Base-by-base conservation (phyloP, 306 rosid genomes). In the Sophora flavescens region DNA sequence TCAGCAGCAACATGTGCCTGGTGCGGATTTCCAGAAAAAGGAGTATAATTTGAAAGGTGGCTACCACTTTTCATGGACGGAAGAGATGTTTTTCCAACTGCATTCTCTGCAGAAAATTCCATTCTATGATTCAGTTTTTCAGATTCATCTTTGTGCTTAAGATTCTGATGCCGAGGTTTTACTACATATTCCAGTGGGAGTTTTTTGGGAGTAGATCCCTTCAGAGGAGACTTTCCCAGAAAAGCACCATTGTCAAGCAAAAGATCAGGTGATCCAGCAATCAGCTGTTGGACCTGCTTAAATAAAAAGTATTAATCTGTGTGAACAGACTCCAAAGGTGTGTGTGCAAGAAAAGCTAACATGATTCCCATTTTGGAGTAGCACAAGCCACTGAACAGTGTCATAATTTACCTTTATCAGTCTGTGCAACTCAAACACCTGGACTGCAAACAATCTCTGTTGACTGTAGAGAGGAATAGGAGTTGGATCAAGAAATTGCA, bases 51-150 rank as follows among this genome's bases (percentile, higher is more conserved):
- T 76, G 95, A 76, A 72, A 80, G 84, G 84, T 89, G 96, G 62
- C 86, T 83, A 70, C 84, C 83, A 32, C 75, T 80, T 83, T 84
- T 84, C 63, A 87, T 79, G 0, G 93, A 84, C 14, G 90, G 80
- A 75, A 85, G 78, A 79, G 90, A 79, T 63, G 90, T 82, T 82
- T 89, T 93, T 45, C 84, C 97, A 67, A 93, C 93, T 11, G 93
- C 93, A 83, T 91, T 96, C 84, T 93, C 98, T 10, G 98, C 97
- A 33, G 93, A 96, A 75, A 82, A 77, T 75, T 91, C 99, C 83
- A 87, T 81, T 82, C 88, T 87, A 71, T 87, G 84, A 74, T 81
- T 83, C 45, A 84, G 59, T 86, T 87, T 87, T 84, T 86, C 89
- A 53, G 89, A 83, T 72, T 83, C 81, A 63, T 88, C 83, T 77